Evolutionary conservation across 2,329 filamentous ascomycete species (phyloP), one percentile per base, ranked within the genome.

Genomic region (Chaetomium sp.): DNA sequence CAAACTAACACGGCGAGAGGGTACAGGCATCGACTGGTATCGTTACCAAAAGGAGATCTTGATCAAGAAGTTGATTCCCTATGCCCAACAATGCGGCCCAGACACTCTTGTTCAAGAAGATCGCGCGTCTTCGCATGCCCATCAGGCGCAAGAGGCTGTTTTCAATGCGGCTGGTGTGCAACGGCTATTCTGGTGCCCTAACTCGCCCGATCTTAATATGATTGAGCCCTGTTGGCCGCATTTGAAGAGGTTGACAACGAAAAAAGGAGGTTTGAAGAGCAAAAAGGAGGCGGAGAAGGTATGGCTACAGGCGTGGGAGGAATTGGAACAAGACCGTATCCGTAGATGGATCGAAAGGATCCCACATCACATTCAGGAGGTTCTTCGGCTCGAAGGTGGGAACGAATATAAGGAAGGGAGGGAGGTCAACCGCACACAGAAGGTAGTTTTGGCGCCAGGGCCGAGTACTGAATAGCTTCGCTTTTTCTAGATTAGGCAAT

Each of bases 71-170:
- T 36, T 52, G 7, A 52, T 52, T 27, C 42, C 35, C 38, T 52
- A 14, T 11, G 35, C 50, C 14, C n/a, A 52, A 35, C 3, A 38
- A 32, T 52, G 10, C 11, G 10, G 42, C n/a, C 42, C 5, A 6
- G 42, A 46, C 36, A 12, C 35, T 27, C 34, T 52, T 46, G 42
- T 45, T 12, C 19, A 49, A 76, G 32, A 80, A 76, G 0, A 51
- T 36, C 32, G 36, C 4, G 33, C 49, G 11, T 34, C 41, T 5
- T 52, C 9, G 2, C n/a, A 44, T 27, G 33, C 40, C 38, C 14
- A 51, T 14, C n/a, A 37, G 12, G 40, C 40, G 6, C 40, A 43
- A 37, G 49, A 32, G 9, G 11, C n/a, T 4, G 10, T 51, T 33
- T 51, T 19, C 33, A n/a, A 27, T 12, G 33, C 49, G 6, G 14